These are phyloP conservation scores for Phaeotremella fagi DNA, from an alignment of 768 basidiomycete species.

Conservation along the genomic window DNA sequence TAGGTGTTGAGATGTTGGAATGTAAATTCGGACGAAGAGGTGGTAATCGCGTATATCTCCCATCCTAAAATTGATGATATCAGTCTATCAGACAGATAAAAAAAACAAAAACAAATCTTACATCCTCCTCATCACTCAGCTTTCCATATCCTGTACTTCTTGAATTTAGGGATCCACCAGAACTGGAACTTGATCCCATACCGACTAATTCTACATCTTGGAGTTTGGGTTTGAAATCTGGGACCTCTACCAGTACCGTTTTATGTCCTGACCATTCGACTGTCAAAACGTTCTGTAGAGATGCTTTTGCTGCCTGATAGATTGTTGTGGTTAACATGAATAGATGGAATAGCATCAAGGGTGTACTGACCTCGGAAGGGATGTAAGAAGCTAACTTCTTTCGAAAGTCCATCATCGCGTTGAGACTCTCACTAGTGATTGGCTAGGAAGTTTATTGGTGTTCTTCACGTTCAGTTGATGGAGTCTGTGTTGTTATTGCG, in stretches of 20 bases:
- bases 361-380: background rate
- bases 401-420: background rate
- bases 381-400: background rate
- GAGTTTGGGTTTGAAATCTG: background rate
- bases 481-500: too few relatives aligned
- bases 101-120: constrained; percentile 3
- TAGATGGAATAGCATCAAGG: background rate
- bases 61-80: background rate
- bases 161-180: background rate
- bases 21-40: background rate
- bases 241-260: constrained; percentile 39
- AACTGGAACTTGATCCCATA: constrained; percentile 7
- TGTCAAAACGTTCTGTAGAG: constrained; percentile 38
- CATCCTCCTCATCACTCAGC: constrained; percentile 32
- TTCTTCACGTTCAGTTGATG: too few relatives aligned
- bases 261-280: constrained; percentile 42
- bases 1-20: background rate
- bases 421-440: too few relatives aligned
- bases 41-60: background rate
- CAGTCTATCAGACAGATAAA: background rate
- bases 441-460: too few relatives aligned
- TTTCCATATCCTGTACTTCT: constrained; percentile 14
- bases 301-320: constrained; percentile 23
- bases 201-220: constrained; percentile 36
- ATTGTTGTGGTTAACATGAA: background rate